Conservation (phyloP, 1,139 yeast genomes). For the Geotrichum citri-aurantii region DNA sequence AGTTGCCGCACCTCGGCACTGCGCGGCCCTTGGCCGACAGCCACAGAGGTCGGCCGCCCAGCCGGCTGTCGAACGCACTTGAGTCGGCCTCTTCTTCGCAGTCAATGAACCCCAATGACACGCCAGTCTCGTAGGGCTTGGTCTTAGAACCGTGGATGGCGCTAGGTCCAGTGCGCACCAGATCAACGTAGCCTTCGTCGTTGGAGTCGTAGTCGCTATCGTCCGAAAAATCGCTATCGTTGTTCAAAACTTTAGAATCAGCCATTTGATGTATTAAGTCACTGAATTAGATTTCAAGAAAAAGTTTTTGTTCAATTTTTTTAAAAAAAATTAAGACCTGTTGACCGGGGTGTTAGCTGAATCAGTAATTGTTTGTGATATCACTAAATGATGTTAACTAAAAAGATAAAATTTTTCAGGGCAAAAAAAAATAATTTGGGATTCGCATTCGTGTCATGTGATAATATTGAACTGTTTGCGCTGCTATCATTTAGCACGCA, state of each 20-base stretch:
- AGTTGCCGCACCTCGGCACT: conserved; percentile 56
- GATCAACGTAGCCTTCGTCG: conserved; percentile 13
- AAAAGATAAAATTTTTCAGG: background rate
- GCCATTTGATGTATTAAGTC: background rate
- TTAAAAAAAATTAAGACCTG: background rate
- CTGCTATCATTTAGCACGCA: too few species aligned
- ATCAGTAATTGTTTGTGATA: background rate
- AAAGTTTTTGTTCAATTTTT: background rate
- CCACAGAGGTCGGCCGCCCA: conserved; percentile 35
- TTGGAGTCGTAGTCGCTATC: conserved; percentile 12
- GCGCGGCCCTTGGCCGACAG: conserved; percentile 46
- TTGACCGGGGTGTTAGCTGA: too few species aligned
- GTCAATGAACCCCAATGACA: conserved; percentile 14
- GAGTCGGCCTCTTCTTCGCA: conserved; percentile 7
- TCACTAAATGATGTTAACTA: background rate
- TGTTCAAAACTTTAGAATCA: background rate
- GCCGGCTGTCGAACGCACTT: conserved; percentile 11
- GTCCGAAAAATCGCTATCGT: conserved; percentile 11
- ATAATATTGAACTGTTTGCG: too few species aligned
- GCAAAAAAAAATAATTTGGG: background rate
- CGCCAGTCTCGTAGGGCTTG: conserved; percentile 15
- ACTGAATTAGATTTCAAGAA: too few species aligned
- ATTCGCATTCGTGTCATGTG: background rate
- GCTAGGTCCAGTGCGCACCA: conserved; percentile 4
- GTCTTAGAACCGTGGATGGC: conserved; percentile 13